Percentiles rank a stretch among this genome's conserved stretches.
phyloP scores from a whole-genome alignment of 2,329 filamentous ascomycete genomes.

The Fusarium euwallaceae region DNA sequence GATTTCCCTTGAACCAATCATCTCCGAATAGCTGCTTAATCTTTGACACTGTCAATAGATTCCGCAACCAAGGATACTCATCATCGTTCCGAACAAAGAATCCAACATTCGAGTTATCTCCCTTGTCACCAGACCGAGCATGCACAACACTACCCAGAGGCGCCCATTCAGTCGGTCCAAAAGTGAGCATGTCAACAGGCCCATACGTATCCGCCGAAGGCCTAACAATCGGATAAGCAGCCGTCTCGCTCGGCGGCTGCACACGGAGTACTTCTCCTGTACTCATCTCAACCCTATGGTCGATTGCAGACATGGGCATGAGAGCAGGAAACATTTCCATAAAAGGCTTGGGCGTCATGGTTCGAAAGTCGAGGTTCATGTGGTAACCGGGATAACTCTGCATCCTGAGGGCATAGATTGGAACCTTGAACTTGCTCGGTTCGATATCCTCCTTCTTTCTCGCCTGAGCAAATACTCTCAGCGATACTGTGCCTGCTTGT shows the following conservation, averaged over 20 bases:
- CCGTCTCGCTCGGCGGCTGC: conserved; percentile 35
- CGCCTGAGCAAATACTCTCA: conserved; percentile 62
- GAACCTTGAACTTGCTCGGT: conserved; percentile 53
- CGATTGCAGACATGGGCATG: conserved; percentile 46
- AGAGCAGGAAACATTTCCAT: conserved; percentile 58
- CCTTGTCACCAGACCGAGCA: conserved; percentile 57
- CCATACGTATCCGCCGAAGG: conserved; percentile 45
- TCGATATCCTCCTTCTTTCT: conserved; percentile 51
- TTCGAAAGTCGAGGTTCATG: conserved; percentile 59
- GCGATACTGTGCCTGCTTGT: conserved; percentile 62
- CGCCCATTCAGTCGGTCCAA: conserved; percentile 45
- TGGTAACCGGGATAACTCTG: conserved; percentile 59
- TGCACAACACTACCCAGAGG: conserved; percentile 50
- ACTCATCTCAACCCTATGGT: conserved; percentile 48
- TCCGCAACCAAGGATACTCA: conserved; percentile 61
- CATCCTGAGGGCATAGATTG: conserved; percentile 55
- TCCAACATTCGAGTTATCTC: conserved; percentile 59
- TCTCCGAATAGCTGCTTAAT: conserved; percentile 55
- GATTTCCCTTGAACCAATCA: conserved; percentile 52
- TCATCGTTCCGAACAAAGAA: conserved; percentile 59
- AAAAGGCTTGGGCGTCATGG: conserved; percentile 57
- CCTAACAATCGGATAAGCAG: conserved; percentile 41
- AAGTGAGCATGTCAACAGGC: conserved; percentile 41
- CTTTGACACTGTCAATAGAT: conserved; percentile 55
- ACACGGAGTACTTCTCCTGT: conserved; percentile 36